Conservation (phyloP, 129 eudicot species). For the Artemisia argyi region DNA sequence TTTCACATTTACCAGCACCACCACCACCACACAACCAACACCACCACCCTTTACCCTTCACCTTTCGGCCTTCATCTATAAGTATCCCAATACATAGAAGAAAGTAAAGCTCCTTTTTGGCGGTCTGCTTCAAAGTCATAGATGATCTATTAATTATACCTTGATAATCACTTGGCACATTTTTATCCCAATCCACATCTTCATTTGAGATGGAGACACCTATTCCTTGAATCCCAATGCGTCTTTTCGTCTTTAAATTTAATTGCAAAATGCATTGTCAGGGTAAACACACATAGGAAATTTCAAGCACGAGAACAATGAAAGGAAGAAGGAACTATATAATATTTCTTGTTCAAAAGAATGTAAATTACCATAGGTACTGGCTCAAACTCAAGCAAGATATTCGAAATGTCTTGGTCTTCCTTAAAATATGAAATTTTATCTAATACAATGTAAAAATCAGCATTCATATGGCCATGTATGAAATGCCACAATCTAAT, state of each 20-base stretch:
- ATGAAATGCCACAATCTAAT: conserved; percentile 16
- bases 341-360: neutral
- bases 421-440: neutral
- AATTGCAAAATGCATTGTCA: neutral
- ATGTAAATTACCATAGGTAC: conserved; percentile 8
- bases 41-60: no score
- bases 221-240: neutral
- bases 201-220: neutral
- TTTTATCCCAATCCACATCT: conserved; percentile 9
- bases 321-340: neutral
- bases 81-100: conserved; percentile 19
- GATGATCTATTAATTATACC: conserved; percentile 16
- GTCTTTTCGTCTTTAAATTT: neutral
- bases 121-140: neutral
- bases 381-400: conserved; percentile 20
- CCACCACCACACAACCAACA: no score
- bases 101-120: conserved; percentile 16
- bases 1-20: no score
- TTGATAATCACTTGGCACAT: conserved; percentile 19
- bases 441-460: conserved; percentile 12
- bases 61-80: conserved; percentile 23
- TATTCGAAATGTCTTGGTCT: neutral
- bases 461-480: neutral
- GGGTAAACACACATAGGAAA: neutral
- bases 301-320: neutral